Percentiles rank a stretch among this genome's conserved stretches.
Evolutionary conservation across 352 stramenopile genomes (phyloP).

Genomic region (Phytopythium litorale): DNA sequence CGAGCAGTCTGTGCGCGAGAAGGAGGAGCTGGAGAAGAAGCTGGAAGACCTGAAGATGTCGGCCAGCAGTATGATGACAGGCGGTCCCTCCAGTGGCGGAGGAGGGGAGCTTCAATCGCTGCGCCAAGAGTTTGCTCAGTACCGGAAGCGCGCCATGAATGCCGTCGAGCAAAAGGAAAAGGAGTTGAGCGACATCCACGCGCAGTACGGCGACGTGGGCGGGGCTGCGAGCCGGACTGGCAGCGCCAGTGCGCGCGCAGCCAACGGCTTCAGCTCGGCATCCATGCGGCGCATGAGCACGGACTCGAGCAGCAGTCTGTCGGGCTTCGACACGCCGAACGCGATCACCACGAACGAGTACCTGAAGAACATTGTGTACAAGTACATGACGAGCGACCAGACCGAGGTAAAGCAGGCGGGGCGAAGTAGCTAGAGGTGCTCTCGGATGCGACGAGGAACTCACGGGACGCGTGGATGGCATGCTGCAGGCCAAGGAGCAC

Average conservation of each 20-base stretch:
- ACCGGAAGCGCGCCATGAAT: slow-evolving; percentile 71
- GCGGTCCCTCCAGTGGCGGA: slow-evolving; percentile 20
- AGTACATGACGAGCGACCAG: slow-evolving; percentile 88
- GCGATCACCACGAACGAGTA: slow-evolving; percentile 86
- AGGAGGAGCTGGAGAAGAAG: slow-evolving; percentile 71
- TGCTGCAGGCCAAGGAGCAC: slow-evolving; percentile 64
- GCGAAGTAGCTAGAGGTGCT: neutral
- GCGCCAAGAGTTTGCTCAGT: slow-evolving; percentile 77
- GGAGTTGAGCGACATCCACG: slow-evolving; percentile 65
- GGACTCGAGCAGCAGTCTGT: slow-evolving; percentile 75
- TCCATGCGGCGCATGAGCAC: slow-evolving; percentile 69
- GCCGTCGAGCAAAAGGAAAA: slow-evolving; percentile 83
- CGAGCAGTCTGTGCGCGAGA: slow-evolving; percentile 70
- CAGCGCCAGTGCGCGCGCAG: slow-evolving; percentile 15
- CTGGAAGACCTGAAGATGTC: slow-evolving; percentile 58
- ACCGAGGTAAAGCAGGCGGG: slow-evolving; percentile 38
- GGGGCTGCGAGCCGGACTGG: slow-evolving; percentile 30
- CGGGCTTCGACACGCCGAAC: slow-evolving; percentile 76
- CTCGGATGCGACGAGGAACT: neutral
- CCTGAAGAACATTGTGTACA: slow-evolving; percentile 90
- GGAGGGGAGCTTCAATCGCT: slow-evolving; percentile 58
- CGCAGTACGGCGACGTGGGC: slow-evolving; percentile 48
- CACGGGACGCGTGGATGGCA: slow-evolving; percentile 4
- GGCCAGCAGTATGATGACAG: slow-evolving; percentile 28
- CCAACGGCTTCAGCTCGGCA: slow-evolving; percentile 16